These are phyloP conservation scores for Pinus tabuliformis DNA, from an alignment of 75 land plant species.

Conservation along the genomic window DNA sequence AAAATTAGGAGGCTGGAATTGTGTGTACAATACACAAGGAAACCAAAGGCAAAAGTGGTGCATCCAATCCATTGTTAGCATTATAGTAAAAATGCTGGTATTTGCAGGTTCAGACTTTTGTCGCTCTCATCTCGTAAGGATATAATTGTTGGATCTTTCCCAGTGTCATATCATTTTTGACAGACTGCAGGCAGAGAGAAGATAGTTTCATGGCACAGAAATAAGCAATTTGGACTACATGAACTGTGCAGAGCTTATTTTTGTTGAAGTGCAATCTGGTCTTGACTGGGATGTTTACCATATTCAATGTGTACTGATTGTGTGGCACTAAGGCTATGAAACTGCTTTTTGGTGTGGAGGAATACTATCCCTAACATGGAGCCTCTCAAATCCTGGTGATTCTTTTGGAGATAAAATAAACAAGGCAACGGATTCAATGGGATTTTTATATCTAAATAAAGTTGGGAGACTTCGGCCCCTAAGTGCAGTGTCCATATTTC, in stretches of 20 bases:
- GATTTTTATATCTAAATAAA: too few species aligned
- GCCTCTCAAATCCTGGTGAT: too few species aligned
- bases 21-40: background rate
- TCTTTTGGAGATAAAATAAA: too few species aligned
- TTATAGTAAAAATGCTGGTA: background rate
- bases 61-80: slow-evolving; percentile 1
- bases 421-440: too few species aligned
- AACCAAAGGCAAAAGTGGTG: background rate
- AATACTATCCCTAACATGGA: too few species aligned
- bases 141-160: background rate
- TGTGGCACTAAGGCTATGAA: too few species aligned
- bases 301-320: background rate
- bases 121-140: background rate
- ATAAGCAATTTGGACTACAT: background rate
- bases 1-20: background rate
- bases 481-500: too few species aligned
- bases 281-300: background rate
- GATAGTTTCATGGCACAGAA: background rate
- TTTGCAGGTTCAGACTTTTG: background rate
- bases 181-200: background rate
- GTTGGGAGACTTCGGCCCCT: too few species aligned
- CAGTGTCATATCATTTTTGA: background rate
- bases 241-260: background rate
- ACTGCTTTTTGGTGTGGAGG: too few species aligned
- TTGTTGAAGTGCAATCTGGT: background rate